Evolutionary conservation across 371 early-diverging fungal genomes (phyloP).

Genomic region (Lichtheimia ramosa): DNA sequence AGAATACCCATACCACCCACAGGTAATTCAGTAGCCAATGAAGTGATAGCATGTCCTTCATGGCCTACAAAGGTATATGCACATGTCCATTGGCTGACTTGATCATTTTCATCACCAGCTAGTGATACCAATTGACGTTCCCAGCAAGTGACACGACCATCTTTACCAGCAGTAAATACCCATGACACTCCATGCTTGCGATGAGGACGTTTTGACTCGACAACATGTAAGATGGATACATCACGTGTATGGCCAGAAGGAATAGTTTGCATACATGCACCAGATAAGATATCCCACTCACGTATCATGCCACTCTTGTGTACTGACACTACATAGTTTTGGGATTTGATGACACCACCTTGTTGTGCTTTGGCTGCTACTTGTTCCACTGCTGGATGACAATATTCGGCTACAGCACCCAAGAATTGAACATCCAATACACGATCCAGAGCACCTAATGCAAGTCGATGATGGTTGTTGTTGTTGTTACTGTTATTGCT

Average conservation of each 20-base stretch:
- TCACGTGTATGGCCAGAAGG: constrained; percentile 23
- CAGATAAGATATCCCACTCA: constrained; percentile 39
- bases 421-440: constrained; percentile 25
- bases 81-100: constrained; percentile 21
- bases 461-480: background rate
- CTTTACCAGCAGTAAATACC: constrained; percentile 34
- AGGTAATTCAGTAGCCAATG: constrained; percentile 25
- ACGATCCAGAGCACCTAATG: constrained; percentile 12
- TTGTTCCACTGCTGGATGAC: constrained; percentile 29
- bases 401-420: constrained; percentile 30
- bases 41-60: constrained; percentile 20
- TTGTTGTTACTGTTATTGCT: background rate
- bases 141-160: constrained; percentile 36
- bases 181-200: constrained; percentile 26
- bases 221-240: constrained; percentile 23
- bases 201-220: constrained; percentile 20
- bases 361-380: constrained; percentile 19
- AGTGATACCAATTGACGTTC: constrained; percentile 20
- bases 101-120: background rate
- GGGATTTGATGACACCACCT: constrained; percentile 6
- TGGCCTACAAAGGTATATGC: constrained; percentile 28
- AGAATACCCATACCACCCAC: constrained; percentile 32
- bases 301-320: constrained; percentile 33
- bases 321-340: constrained; percentile 31
- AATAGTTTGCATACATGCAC: constrained; percentile 32